These are phyloP conservation scores for Mentha longifolia DNA, from an alignment of 257 asterid genomes.

Conservation along the genomic window DNA sequence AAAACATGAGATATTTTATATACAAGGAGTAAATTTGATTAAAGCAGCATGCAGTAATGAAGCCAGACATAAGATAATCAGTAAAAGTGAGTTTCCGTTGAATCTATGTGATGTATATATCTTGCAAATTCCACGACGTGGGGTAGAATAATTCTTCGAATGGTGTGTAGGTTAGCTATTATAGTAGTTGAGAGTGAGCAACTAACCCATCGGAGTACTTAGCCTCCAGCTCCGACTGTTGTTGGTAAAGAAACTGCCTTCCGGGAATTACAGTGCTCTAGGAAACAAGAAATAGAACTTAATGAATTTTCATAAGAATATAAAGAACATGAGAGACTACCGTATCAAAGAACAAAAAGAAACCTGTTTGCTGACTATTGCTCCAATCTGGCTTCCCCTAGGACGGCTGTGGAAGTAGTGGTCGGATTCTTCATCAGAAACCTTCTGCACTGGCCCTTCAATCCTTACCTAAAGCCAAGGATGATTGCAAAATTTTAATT, in stretches of 20 bases:
- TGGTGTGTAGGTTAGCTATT: conserved; percentile 18
- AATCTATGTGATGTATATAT: too few relatives aligned
- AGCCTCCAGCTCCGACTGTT: conserved; percentile 61
- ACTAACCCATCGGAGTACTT: conserved; percentile 71
- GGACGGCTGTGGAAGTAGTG: conserved; percentile 80
- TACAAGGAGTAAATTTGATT: too few relatives aligned
- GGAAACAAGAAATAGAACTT: conserved; percentile 31
- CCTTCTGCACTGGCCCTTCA: conserved; percentile 75
- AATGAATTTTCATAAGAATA: conserved; percentile 17
- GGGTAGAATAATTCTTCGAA: conserved; percentile 1
- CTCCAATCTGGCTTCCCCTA: conserved; percentile 80
- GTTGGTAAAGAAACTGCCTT: conserved; percentile 63
- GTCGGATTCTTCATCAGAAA: conserved; percentile 78
- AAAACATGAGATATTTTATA: too few relatives aligned
- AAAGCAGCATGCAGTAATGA: not conserved
- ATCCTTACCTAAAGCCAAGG: conserved; percentile 66
- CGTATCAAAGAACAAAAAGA: not conserved
- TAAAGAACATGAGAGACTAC: conserved; percentile 3
- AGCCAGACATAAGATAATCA: not conserved
- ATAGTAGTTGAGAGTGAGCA: conserved; percentile 25
- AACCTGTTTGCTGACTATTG: conserved; percentile 88
- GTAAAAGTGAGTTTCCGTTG: not conserved
- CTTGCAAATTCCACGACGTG: not conserved
- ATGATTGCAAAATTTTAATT: not conserved
- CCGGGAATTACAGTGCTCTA: conserved; percentile 71